phyloP scores from a whole-genome alignment of 371 early-diverging fungal genomes.

The Mucor racemosus region DNA sequence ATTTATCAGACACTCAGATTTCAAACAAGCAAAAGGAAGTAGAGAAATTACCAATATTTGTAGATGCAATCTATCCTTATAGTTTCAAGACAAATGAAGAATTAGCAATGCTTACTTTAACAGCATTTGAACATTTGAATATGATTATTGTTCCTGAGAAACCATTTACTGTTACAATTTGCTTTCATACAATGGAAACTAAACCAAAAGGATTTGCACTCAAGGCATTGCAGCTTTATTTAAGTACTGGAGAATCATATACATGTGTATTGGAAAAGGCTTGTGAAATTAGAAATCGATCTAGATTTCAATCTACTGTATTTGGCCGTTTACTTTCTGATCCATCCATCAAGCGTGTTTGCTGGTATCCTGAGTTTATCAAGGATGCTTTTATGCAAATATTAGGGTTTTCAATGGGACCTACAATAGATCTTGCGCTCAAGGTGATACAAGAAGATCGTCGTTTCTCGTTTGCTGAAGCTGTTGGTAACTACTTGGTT shows the following conservation, averaged over 20 bases:
- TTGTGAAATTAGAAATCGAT: neutral
- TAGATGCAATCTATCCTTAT: conserved; percentile 10
- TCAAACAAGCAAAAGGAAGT: neutral
- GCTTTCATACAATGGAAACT: conserved; percentile 17
- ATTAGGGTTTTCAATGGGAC: conserved; percentile 32
- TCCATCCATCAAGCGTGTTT: conserved; percentile 32
- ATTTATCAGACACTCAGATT: neutral
- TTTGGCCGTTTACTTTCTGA: conserved; percentile 29
- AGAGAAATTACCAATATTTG: neutral
- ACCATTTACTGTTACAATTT: conserved; percentile 21
- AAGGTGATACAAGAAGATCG: neutral
- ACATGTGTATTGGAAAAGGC: conserved; percentile 32
- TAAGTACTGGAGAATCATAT: conserved; percentile 35
- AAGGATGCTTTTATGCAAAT: conserved; percentile 11
- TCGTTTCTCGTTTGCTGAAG: neutral
- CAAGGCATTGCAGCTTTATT: conserved; percentile 38
- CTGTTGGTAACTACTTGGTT: conserved; percentile 12
- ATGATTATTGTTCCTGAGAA: conserved; percentile 15
- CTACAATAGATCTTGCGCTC: conserved; percentile 20
- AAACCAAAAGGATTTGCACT: neutral
- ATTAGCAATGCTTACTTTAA: conserved; percentile 12
- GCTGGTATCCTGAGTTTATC: conserved; percentile 32
- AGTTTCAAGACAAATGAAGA: neutral
- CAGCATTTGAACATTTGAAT: conserved; percentile 14
- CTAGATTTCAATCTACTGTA: neutral